Conservation (phyloP, 805 yeast genomes). For the Myxozyma vanderwaltii region DNA sequence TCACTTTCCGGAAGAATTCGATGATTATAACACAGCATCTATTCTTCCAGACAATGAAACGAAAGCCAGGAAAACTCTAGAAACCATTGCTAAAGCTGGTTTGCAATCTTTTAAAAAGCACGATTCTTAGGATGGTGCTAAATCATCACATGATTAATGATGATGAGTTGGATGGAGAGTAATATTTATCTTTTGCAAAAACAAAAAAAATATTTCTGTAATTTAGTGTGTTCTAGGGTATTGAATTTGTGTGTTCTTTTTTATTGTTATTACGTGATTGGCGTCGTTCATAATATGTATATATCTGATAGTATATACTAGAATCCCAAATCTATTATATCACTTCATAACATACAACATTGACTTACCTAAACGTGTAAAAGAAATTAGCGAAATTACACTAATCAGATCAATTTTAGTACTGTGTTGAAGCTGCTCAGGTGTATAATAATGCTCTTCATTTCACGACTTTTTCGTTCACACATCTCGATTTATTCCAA, state of each 20-base stretch:
- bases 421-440: no score
- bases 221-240: no score
- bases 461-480: background rate
- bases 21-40: conserved; percentile 3
- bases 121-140: background rate
- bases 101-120: background rate
- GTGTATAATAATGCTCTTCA: background rate
- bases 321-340: no score
- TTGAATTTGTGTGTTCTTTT: no score
- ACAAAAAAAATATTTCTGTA: background rate
- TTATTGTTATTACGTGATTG: no score
- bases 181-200: background rate
- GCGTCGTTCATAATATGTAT: no score
- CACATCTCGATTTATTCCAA: background rate
- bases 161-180: background rate
- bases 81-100: conserved; percentile 3
- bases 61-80: background rate
- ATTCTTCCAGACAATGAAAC: background rate
- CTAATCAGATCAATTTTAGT: no score
- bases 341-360: no score
- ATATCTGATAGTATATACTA: no score
- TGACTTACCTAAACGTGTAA: no score
- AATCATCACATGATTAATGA: background rate
- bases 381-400: background rate
- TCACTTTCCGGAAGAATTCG: conserved; percentile 23